Base-by-base conservation (phyloP, 179 eudicot genomes). In the Beta lomatogona region DNA sequence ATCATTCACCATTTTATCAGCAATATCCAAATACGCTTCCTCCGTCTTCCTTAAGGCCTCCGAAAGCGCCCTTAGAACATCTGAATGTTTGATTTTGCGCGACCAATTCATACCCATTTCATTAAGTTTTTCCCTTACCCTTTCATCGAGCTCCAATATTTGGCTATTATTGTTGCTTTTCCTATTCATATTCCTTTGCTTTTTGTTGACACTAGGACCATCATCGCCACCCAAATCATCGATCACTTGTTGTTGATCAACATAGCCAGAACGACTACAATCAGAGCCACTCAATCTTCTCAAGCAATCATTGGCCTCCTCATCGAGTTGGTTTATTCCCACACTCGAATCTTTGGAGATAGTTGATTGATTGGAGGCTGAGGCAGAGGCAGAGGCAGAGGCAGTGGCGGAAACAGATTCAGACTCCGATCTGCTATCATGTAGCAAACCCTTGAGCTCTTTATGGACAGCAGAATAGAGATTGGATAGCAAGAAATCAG, bases 11-110 rank as follows among this genome's bases (percentile, higher is more conserved):
- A 95, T 91, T 78, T 82, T 82, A 88, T 95, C 98, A 4, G 97
- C 88, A 69, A 93, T 86, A 58, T 92, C 95, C 89, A 95, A 84
- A 81, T 87, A 95, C 0, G 93, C 88, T 36, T 88, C 89, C 85
- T 95, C 98, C 0, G 97, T 93, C 80, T 89, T 95, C 90, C 87
- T 95, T 83, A 95, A 78, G 18, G 89, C 98, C 70, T 91, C 88
- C 0, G 97, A 93, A 11, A 95, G 87, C 21, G 93, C 97, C 81
- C 80, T 88, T 59, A 93, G 64, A 4, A 94, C 94, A 58, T 88
- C 94, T 13, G 87, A 85, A 86, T 91, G 93, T 68, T 79, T 85
- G 2, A 58, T 41, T 7, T 71, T 79, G 6, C n/a, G 53, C 0
- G 79, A 68, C 21, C 82, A 78, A 76, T 80, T 83, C 52, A 69